These are phyloP conservation scores for Suhomyces sp. DNA, from an alignment of 805 yeast genomes.

Conservation along the genomic window DNA sequence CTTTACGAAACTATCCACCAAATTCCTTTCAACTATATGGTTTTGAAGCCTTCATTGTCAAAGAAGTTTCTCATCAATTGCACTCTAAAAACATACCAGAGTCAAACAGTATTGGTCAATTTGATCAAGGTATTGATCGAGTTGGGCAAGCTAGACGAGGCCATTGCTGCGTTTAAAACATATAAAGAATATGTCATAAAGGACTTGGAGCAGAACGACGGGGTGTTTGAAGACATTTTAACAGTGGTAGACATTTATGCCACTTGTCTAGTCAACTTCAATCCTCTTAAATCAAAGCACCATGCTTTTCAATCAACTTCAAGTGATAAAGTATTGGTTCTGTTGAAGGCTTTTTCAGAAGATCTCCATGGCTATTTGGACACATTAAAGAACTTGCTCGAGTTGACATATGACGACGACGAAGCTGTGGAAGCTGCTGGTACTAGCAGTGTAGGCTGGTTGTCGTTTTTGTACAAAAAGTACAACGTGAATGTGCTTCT, in stretches of 20 bases:
- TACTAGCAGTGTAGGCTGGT: conserved; percentile 4
- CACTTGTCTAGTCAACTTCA: conserved; percentile 31
- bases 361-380: conserved; percentile 24
- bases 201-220: conserved; percentile 30
- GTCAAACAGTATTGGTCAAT: conserved; percentile 30
- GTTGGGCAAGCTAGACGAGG: conserved; percentile 40
- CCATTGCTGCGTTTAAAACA: conserved; percentile 40
- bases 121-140: conserved; percentile 32
- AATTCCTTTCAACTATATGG: conserved; percentile 16
- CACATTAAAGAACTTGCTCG: conserved; percentile 19
- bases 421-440: background rate
- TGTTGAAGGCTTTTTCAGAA: conserved; percentile 15
- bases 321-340: conserved; percentile 17
- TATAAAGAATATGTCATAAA: conserved; percentile 31
- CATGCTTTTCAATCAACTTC: conserved; percentile 23
- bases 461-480: conserved; percentile 35
- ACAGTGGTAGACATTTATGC: conserved; percentile 32
- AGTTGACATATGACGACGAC: conserved; percentile 27
- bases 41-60: conserved; percentile 10
- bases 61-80: conserved; percentile 30
- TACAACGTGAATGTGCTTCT: conserved; percentile 32
- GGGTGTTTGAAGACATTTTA: conserved; percentile 29
- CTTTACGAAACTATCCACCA: conserved; percentile 29
- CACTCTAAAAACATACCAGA: conserved; percentile 35
- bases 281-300: conserved; percentile 31